A percentile compares a stretch with the other conserved stretches of the same genome.
These are phyloP conservation scores for Gaeumannomyces sp. DNA, from an alignment of 2,329 filamentous ascomycete species.

Conservation along the genomic window DNA sequence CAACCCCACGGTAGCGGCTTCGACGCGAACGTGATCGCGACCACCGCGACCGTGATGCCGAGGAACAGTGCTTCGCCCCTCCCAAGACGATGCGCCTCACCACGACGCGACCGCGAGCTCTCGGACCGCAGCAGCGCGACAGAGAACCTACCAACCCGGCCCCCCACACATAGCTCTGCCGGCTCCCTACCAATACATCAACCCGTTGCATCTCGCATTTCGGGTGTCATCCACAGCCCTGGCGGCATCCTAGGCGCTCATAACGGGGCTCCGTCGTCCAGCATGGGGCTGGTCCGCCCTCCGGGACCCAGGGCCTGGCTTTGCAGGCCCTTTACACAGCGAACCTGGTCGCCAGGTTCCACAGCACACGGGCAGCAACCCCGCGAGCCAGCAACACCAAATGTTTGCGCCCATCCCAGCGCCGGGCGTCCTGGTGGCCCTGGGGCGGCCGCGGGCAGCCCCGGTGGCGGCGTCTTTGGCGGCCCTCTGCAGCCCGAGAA, in stretches of 20 bases:
- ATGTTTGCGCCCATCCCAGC: constrained; percentile 51
- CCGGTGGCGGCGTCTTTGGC: constrained; percentile 58
- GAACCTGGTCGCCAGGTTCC: constrained; percentile 42
- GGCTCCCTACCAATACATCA: constrained; percentile 90
- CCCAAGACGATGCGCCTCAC: constrained; percentile 31
- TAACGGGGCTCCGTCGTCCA: constrained; percentile 46
- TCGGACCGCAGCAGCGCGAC: constrained; percentile 54
- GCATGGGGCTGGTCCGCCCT: constrained; percentile 46
- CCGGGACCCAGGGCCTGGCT: constrained; percentile 40
- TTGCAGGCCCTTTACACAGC: constrained; percentile 48
- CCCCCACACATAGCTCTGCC: constrained; percentile 77
- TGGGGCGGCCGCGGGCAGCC: constrained; percentile 52
- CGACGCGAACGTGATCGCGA: constrained; percentile 42
- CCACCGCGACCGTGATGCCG: constrained; percentile 40
- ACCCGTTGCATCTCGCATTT: constrained; percentile 76
- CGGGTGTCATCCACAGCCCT: constrained; percentile 82
- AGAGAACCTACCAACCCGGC: constrained; percentile 50
- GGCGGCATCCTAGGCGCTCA: constrained; percentile 79
- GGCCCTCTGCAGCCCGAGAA: constrained; percentile 59
- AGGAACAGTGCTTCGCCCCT: constrained; percentile 39
- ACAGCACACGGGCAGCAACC: constrained; percentile 43
- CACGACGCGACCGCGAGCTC: constrained; percentile 52
- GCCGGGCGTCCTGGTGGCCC: constrained; percentile 42
- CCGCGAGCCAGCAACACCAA: constrained; percentile 43
- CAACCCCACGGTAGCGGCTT: constrained; percentile 37